Evolutionary conservation across 805 yeast genomes (phyloP), one percentile per base, ranked within the genome.

Genomic region (Candida suzukii): DNA sequence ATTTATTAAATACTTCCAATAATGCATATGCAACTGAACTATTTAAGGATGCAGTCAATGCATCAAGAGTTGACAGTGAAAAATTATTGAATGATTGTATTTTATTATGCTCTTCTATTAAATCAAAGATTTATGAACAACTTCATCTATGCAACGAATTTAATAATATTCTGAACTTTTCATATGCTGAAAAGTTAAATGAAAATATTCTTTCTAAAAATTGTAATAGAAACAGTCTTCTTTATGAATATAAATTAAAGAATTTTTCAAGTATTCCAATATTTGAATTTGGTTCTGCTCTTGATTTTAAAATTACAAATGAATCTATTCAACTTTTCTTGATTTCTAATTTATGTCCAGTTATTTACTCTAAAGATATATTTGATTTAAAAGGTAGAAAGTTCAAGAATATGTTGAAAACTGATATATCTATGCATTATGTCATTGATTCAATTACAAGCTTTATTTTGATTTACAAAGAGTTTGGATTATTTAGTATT

Each of bases 401-500:
- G 9, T n/a, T 9, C 17, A 33, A 21, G 21, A 33, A 33, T 27
- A 9, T 33, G 16, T 35, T 54, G 4, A 41, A 46, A 21, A 47
- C 51, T 30, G 54, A 54, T 35, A 50, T 41, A 30, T 27, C 29
- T 12, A 22, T 13, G 21, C 51, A 41, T 30, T 45, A 42, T 37
- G 24, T n/a, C 4, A 17, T 36, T 9, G 31, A 36, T 26, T 47
- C 50, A 13, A 24, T 54, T 16, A 33, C 45, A 28, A 48, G 47
- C 9, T 50, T 45, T 33, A 33, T 56, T 27, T 30, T 48, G 25
- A 53, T 56, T 16, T 59, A 58, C 42, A 52, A 53, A 36, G 63
- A 67, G 34, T 63, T 65, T 47, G 73, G 73, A 0, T 42, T 70
- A 9, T 65, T 61, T 39, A 63, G 65, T 41, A 44, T 73, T n/a